Base-by-base conservation (phyloP, 169 alveolate species). In the Pseudocohnilembus persalinus region DNA sequence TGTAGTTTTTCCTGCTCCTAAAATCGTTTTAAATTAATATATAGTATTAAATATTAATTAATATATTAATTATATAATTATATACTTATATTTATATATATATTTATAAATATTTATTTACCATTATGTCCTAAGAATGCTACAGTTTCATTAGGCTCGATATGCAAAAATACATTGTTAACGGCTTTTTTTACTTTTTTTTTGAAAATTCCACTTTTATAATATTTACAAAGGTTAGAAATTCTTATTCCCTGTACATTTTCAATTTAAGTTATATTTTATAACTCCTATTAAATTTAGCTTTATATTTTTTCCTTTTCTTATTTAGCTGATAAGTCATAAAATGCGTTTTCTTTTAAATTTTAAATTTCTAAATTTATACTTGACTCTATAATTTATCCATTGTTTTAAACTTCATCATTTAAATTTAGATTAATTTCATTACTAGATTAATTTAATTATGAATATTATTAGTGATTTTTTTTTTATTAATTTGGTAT, bases 1-100 rank as follows among this genome's bases (percentile, higher is more conserved):
- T 0, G 99, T 97, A 26, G 98, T 90, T 88, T 97, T 97, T 29
- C 99, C 99, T n/a, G 99, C 99, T 0, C 99, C 99, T 49, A 49
- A 49, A 11, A 49, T 49, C 20, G n/a, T n/a, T n/a, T n/a, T n/a
- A n/a, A n/a, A n/a, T n/a, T n/a, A n/a, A n/a, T n/a, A n/a, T n/a
- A n/a, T n/a, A n/a, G n/a, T n/a, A n/a, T n/a, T n/a, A n/a, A n/a
- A n/a, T n/a, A n/a, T n/a, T n/a, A n/a, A n/a, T n/a, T n/a, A n/a
- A n/a, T n/a, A n/a, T n/a, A n/a, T n/a, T n/a, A n/a, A n/a, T n/a
- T n/a, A n/a, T n/a, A n/a, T n/a, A n/a, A n/a, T n/a, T n/a, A n/a
- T n/a, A n/a, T n/a, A n/a, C n/a, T n/a, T n/a, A n/a, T n/a, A n/a
- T n/a, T n/a, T 49, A 11, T 49, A 11, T 20, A 11, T 49, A 49